Base-by-base conservation (phyloP, 805 yeast species). In the Blastobotrys parvus region DNA sequence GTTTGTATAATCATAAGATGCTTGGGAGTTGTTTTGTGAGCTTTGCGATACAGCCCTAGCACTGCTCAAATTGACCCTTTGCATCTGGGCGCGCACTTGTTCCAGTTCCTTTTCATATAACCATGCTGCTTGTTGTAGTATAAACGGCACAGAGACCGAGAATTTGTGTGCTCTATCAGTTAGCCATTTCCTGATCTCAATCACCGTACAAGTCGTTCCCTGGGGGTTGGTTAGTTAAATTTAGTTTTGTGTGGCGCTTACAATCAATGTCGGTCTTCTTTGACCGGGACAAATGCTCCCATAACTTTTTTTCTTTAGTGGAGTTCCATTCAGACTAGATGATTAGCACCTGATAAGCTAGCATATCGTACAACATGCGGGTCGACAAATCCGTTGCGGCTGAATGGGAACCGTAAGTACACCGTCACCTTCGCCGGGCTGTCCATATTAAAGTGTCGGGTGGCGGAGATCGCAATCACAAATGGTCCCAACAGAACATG, bases 331-430 rank as follows among this genome's bases (percentile, higher is more conserved):
- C 55, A 5, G 53, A 58, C 48, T 51, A 17, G 13, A 16, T 21
- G 31, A 32, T 42, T 17, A 27, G 29, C 13, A 11, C 31, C 3
- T 15, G 21, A 16, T 35, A 22, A 16, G 25, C 15, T 29, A 11
- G 21, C 17, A 32, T 16, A 13, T 36, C 58, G 2, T 53, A 57
- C 61, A 16, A 42, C 48, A 2, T 52, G 53, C 1, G 76, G 74
- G 45, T 70, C 74, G 3, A 45, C 55, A 39, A 68, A 65, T 1
- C 64, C 69, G n/a, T 59, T 54, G 25, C 74, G 57, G n/a, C 62
- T 56, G 4, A 67, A 65, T 21, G 69, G 68, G 13, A 70, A 64
- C 36, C 73, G 64, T 30, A 73, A 58, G 49, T 71, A 72, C 3
- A 72, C 72, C 6, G 62, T 49, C 35, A 43, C 18, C 13, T 30